A percentile compares a stretch with the other conserved stretches of the same genome.
Conservation (phyloP, 352 stramenopile genomes). For the Blastocystis sp. region DNA sequence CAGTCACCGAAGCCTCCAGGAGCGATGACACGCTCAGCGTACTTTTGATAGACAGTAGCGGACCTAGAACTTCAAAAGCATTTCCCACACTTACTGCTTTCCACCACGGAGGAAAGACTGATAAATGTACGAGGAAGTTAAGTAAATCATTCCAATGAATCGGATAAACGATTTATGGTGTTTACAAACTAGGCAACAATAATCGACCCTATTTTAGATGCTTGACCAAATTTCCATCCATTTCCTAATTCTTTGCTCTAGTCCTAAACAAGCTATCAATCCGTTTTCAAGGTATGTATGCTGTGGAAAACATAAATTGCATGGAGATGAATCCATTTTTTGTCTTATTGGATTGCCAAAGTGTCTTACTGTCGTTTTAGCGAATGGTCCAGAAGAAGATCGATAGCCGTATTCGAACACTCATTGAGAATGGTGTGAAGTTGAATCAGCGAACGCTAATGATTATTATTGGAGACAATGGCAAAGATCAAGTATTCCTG, state of each 20-base stretch:
- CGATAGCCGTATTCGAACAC: conserved; percentile 87
- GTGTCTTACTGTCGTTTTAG: conserved; percentile 12
- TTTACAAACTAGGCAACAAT: too few species aligned
- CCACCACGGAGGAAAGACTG: conserved; percentile 51
- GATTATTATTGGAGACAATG: conserved; percentile 94
- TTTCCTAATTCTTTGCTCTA: too few species aligned
- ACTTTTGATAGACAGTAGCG: conserved; percentile 53
- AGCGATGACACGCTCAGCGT: conserved; percentile 55
- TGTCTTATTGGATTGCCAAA: too few species aligned
- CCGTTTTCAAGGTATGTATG: too few species aligned
- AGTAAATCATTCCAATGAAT: conserved; percentile 35
- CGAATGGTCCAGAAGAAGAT: conserved; percentile 98
- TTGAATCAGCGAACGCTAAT: conserved; percentile 90
- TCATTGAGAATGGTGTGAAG: conserved; percentile 92
- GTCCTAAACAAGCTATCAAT: too few species aligned
- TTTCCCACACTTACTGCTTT: conserved; percentile 1
- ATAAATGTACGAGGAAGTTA: conserved; percentile 28
- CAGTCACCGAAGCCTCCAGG: conserved; percentile 45
- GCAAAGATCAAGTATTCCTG: conserved; percentile 86
- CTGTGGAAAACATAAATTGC: too few species aligned
- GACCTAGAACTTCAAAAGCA: neutral
- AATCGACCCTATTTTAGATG: too few species aligned
- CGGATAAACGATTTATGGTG: neutral
- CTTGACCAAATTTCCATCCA: too few species aligned
- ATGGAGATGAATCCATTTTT: too few species aligned